These are phyloP conservation scores for Deinandra increscens DNA, from an alignment of 129 eudicot genomes.

Conservation along the genomic window DNA sequence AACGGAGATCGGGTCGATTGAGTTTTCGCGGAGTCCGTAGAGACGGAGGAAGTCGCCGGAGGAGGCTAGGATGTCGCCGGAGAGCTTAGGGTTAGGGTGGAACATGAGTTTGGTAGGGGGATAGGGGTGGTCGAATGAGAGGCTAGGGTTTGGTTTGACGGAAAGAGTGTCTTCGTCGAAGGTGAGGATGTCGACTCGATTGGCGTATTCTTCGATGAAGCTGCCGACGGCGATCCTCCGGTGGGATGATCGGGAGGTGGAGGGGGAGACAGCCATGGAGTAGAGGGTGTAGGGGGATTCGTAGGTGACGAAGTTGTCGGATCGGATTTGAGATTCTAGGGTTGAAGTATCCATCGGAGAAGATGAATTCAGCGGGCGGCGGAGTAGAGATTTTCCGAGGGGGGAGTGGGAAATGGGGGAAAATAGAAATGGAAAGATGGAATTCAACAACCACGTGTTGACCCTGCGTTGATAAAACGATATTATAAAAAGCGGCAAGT, in stretches of 20 bases:
- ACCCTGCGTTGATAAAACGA: neutral
- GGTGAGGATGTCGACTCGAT: conserved; percentile 55
- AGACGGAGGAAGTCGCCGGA: conserved; percentile 73
- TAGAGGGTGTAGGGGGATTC: conserved; percentile 58
- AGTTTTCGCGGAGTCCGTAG: conserved; percentile 36
- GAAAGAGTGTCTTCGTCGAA: conserved; percentile 51
- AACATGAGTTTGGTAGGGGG: conserved; percentile 81
- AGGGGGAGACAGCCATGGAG: conserved; percentile 61
- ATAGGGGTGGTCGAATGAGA: conserved; percentile 66
- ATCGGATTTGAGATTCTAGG: conserved; percentile 39
- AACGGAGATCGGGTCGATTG: conserved; percentile 36
- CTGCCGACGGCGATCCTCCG: conserved; percentile 66
- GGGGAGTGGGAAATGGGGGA: neutral
- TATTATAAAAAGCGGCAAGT: no score
- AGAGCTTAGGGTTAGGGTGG: conserved; percentile 40
- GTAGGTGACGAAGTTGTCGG: conserved; percentile 41
- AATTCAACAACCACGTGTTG: conserved; percentile 4
- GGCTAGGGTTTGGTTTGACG: conserved; percentile 40
- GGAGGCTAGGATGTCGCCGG: conserved; percentile 51
- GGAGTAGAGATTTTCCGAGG: conserved; percentile 18
- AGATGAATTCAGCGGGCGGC: neutral
- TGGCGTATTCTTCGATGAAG: conserved; percentile 63
- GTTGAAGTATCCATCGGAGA: conserved; percentile 40
- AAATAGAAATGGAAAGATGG: neutral
- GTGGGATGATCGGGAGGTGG: conserved; percentile 27